phyloP scores from a whole-genome alignment of 108 stramenopile genomes.

The Discostella stelligeroides region DNA sequence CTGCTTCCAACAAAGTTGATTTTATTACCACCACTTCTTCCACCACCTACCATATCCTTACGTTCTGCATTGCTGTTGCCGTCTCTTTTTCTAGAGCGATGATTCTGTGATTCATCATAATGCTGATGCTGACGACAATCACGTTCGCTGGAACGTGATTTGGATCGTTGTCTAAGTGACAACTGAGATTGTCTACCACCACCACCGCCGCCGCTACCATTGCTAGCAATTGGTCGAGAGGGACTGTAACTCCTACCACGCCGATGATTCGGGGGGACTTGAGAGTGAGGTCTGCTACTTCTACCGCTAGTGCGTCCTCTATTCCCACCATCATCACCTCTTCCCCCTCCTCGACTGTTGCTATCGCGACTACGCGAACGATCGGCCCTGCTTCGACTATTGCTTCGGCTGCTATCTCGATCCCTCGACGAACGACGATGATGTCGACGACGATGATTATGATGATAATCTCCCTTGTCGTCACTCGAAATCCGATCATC shows the following conservation, averaged over 20 bases:
- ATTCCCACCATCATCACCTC: background rate
- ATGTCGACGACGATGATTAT: background rate
- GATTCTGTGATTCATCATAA: background rate
- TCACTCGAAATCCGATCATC: background rate
- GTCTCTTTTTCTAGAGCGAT: background rate
- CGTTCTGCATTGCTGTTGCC: background rate
- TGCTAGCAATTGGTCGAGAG: background rate
- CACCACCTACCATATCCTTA: background rate
- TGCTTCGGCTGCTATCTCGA: constrained; percentile 8
- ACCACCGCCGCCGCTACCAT: background rate
- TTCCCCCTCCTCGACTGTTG: background rate
- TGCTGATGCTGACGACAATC: background rate
- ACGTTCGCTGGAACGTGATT: constrained; percentile 7
- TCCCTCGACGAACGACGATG: constrained; percentile 8
- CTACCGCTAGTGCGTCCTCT: background rate
- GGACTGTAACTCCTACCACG: background rate
- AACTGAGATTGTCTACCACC: background rate
- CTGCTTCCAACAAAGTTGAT: background rate
- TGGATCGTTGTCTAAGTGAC: background rate
- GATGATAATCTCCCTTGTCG: background rate
- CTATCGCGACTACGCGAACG: background rate
- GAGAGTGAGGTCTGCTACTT: background rate
- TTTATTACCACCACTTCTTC: background rate
- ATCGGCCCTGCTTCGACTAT: background rate
- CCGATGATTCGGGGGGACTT: background rate